These are phyloP conservation scores for Rachicladosporium sp. DNA, from an alignment of 2,329 filamentous ascomycete species.

Conservation along the genomic window DNA sequence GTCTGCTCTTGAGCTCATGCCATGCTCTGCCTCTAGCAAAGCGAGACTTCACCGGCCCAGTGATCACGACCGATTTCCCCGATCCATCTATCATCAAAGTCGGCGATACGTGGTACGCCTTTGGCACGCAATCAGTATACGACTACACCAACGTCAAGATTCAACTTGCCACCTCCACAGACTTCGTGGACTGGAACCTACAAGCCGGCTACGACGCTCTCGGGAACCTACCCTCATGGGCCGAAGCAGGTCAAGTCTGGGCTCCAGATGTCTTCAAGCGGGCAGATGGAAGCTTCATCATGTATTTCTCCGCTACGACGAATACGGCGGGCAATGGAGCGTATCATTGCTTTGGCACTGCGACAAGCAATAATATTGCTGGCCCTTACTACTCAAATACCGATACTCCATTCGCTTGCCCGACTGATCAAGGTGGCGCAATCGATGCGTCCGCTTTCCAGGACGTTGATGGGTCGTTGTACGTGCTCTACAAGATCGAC, in stretches of 20 bases:
- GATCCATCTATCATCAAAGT: conserved; percentile 24
- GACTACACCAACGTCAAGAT: conserved; percentile 17
- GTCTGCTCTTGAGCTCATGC: neutral
- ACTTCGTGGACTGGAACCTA: conserved; percentile 22
- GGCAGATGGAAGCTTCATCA: conserved; percentile 15
- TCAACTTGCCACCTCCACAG: conserved; percentile 23
- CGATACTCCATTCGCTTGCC: conserved; percentile 15
- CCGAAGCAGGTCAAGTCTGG: conserved; percentile 19
- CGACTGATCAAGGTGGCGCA: conserved; percentile 16
- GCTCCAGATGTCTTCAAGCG: conserved; percentile 22
- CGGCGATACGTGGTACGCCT: conserved; percentile 24
- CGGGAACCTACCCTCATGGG: conserved; percentile 18
- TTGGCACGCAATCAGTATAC: conserved; percentile 20
- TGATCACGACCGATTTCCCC: conserved; percentile 20
- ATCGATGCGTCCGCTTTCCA: conserved; percentile 18
- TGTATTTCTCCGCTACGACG: conserved; percentile 19
- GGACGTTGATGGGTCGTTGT: conserved; percentile 14
- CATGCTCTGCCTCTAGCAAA: conserved; percentile 1
- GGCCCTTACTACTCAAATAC: conserved; percentile 15
- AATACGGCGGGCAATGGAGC: conserved; percentile 12
- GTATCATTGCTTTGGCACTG: conserved; percentile 19
- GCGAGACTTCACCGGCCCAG: conserved; percentile 6
- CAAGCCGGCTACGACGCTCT: conserved; percentile 19
- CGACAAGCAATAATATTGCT: conserved; percentile 10
- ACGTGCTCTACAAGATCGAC: conserved; percentile 19